Evolutionary conservation across 164 flowering plant genomes (phyloP).

Genomic region (Platanus orientalis): DNA sequence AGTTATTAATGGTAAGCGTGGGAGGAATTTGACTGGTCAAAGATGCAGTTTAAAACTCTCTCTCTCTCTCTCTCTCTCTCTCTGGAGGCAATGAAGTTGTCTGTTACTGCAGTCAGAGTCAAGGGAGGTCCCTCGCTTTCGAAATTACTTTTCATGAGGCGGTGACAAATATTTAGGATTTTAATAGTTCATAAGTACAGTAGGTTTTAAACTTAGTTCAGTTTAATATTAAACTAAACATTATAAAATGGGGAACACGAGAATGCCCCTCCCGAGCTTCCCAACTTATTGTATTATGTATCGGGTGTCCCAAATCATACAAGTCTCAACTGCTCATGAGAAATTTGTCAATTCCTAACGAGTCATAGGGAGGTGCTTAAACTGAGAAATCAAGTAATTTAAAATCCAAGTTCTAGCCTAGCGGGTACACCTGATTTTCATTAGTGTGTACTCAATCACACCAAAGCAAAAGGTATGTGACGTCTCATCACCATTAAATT

Average conservation of each 20-base stretch:
- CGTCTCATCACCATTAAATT: no score
- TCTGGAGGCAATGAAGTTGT: neutral
- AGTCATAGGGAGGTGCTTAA: no score
- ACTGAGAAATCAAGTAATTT: no score
- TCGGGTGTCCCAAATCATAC: neutral
- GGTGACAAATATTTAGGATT: slow-evolving; percentile 21
- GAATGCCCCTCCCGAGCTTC: neutral
- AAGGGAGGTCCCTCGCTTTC: slow-evolving; percentile 6
- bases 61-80: neutral
- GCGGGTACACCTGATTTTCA: no score
- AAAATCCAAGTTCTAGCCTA: no score
- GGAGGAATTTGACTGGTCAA: neutral
- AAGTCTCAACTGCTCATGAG: no score
- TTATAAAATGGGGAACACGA: slow-evolving; percentile 1
- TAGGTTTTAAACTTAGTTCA: neutral
- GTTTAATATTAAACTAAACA: neutral
- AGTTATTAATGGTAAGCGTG: neutral
- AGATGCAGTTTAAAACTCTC: neutral
- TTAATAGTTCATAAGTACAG: neutral
- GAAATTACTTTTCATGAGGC: slow-evolving; percentile 9
- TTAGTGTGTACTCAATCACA: no score
- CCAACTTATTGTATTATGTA: neutral
- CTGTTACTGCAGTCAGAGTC: slow-evolving; percentile 19
- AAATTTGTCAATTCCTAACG: no score
- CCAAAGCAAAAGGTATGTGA: no score